These are phyloP conservation scores for Alternaria solani DNA, from an alignment of 2,329 filamentous ascomycete genomes.

Conservation along the genomic window DNA sequence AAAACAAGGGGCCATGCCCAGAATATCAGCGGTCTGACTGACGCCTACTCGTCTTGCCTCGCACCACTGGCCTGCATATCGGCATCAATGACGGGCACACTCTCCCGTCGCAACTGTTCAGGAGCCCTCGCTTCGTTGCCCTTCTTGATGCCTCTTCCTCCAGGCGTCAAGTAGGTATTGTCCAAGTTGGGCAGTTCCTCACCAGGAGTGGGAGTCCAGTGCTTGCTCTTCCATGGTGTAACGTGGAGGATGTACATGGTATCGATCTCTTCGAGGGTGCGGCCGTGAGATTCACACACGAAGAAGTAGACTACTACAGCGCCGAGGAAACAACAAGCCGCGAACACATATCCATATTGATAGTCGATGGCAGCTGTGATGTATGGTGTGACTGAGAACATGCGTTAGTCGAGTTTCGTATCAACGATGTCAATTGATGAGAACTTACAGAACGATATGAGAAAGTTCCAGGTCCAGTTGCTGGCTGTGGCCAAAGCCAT, in stretches of 20 bases:
- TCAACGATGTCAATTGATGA: no score
- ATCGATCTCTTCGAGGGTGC: slow-evolving; percentile 80
- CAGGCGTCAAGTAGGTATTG: slow-evolving; percentile 45
- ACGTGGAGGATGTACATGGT: slow-evolving; percentile 72
- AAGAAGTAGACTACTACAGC: slow-evolving; percentile 78
- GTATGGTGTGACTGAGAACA: slow-evolving; percentile 69
- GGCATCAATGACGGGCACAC: slow-evolving; percentile 21
- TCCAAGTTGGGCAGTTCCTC: slow-evolving; percentile 47
- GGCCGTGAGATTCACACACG: slow-evolving; percentile 75
- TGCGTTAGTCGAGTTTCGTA: background rate
- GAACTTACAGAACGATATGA: slow-evolving; percentile 63
- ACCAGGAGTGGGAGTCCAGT: slow-evolving; percentile 56
- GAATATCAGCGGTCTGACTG: background rate
- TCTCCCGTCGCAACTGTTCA: slow-evolving; percentile 33
- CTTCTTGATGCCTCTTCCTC: slow-evolving; percentile 47
- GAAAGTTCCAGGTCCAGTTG: slow-evolving; percentile 57
- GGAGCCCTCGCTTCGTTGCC: slow-evolving; percentile 42
- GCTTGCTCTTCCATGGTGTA: slow-evolving; percentile 67
- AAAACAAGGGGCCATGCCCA: background rate
- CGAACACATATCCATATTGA: slow-evolving; percentile 79
- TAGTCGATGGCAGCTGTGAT: slow-evolving; percentile 77
- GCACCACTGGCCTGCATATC: slow-evolving; percentile 26
- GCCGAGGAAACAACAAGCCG: slow-evolving; percentile 71
- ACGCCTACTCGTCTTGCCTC: slow-evolving; percentile 9
- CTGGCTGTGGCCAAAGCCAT: slow-evolving; percentile 56